Conservation (phyloP, 352 stramenopile species). For the Globisporangium nagaii region DNA sequence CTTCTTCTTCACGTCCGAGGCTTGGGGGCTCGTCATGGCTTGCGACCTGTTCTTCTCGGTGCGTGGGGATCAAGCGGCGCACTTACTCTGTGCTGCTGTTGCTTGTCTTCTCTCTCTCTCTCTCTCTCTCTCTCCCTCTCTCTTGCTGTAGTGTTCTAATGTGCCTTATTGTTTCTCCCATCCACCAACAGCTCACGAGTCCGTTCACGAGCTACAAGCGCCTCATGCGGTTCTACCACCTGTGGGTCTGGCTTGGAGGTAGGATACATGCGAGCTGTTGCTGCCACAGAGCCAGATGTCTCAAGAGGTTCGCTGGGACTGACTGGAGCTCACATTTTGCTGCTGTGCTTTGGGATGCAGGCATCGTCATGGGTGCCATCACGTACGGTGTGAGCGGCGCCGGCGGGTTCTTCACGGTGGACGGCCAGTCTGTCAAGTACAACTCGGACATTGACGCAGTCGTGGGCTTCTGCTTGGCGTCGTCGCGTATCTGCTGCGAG, state of each 20-base stretch:
- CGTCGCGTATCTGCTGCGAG: conserved; percentile 76
- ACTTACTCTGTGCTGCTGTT: no score
- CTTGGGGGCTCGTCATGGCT: conserved; percentile 85
- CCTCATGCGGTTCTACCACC: conserved; percentile 86
- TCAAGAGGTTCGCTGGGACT: not conserved
- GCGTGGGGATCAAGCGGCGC: not conserved
- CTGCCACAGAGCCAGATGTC: not conserved
- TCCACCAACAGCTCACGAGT: conserved; percentile 49
- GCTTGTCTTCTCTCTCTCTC: no score
- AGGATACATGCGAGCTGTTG: not conserved
- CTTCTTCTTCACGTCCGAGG: conserved; percentile 86
- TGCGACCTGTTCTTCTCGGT: conserved; percentile 84
- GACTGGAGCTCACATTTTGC: no score
- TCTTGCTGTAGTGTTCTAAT: not conserved
- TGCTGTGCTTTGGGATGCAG: not conserved
- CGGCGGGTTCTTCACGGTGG: conserved; percentile 82
- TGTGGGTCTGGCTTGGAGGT: conserved; percentile 79
- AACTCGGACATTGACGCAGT: conserved; percentile 52
- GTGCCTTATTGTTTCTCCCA: not conserved
- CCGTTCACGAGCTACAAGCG: conserved; percentile 89
- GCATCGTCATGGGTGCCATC: conserved; percentile 77
- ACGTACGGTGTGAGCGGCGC: conserved; percentile 60
- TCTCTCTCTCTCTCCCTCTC: no score
- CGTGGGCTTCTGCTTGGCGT: conserved; percentile 80
- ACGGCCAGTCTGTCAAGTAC: conserved; percentile 80